Percentiles rank a stretch among this genome's conserved stretches.
Conservation (phyloP, 176 grass and related monocot species). For the Eragrostis nindensis region DNA sequence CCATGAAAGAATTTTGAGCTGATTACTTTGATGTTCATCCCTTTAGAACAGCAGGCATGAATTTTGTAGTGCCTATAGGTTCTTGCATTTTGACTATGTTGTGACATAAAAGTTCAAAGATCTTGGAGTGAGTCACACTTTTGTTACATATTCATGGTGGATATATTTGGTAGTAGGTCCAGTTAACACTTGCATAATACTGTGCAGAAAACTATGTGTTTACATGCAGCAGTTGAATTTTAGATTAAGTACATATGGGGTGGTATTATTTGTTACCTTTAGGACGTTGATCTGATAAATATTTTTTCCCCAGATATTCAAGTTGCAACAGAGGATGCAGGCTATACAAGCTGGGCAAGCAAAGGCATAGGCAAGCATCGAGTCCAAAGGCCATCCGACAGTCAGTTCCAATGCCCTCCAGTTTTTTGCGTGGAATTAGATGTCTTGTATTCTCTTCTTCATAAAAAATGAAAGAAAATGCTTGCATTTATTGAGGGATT, state of each 20-base stretch:
- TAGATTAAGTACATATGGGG: not conserved
- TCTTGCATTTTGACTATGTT: not conserved
- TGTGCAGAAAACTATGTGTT: not conserved
- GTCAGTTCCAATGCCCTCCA: not conserved
- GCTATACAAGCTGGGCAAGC: slow-evolving; percentile 68
- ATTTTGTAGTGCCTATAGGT: not conserved
- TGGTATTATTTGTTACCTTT: not conserved
- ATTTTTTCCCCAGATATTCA: slow-evolving; percentile 62
- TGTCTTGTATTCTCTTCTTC: not conserved
- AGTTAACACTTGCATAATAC: not conserved
- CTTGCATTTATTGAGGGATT: not conserved
- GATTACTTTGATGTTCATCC: not conserved
- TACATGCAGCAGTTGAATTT: not conserved
- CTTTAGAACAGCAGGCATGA: not conserved
- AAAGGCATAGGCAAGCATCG: slow-evolving; percentile 51
- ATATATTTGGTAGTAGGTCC: not conserved
- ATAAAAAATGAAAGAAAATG: not conserved
- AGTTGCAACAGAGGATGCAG: slow-evolving; percentile 95
- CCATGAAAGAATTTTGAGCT: not conserved
- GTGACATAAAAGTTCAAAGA: not conserved
- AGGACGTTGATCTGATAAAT: not conserved
- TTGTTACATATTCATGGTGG: not conserved
- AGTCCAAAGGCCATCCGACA: not conserved
- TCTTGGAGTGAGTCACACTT: not conserved
- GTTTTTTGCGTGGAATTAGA: slow-evolving; percentile 3